phyloP scores from a whole-genome alignment of 768 basidiomycete species.

The Pisolithus orientalis region DNA sequence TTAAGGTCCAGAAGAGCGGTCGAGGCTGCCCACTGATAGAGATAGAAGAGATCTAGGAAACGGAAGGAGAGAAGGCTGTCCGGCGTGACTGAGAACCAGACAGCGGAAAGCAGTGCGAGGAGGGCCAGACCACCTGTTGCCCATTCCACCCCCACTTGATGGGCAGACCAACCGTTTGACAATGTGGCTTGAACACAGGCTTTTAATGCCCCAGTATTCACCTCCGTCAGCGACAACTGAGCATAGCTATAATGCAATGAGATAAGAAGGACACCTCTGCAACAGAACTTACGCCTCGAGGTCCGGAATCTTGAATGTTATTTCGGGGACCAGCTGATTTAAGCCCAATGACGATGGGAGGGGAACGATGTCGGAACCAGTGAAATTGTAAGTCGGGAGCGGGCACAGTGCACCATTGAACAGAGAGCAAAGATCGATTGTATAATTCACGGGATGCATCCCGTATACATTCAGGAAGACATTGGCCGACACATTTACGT shows the following conservation, averaged over 20 bases:
- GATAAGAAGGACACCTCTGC: neutral
- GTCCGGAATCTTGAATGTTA: slow-evolving; percentile 86
- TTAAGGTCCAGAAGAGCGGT: slow-evolving; percentile 79
- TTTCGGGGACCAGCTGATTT: slow-evolving; percentile 54
- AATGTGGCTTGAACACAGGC: slow-evolving; percentile 91
- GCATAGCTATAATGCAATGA: slow-evolving; percentile 40
- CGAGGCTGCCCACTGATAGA: slow-evolving; percentile 81
- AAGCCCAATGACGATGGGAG: slow-evolving; percentile 58
- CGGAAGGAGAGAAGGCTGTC: slow-evolving; percentile 64
- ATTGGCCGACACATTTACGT: slow-evolving; percentile 78
- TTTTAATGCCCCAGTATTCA: slow-evolving; percentile 63
- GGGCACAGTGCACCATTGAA: slow-evolving; percentile 80
- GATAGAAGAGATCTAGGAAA: slow-evolving; percentile 72
- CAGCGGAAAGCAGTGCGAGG: slow-evolving; percentile 47
- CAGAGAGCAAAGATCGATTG: slow-evolving; percentile 79
- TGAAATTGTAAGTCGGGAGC: slow-evolving; percentile 78
- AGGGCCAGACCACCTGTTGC: slow-evolving; percentile 61
- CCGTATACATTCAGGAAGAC: slow-evolving; percentile 87
- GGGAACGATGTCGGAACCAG: slow-evolving; percentile 66
- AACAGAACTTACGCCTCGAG: slow-evolving; percentile 55
- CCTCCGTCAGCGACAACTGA: slow-evolving; percentile 66
- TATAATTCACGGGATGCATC: slow-evolving; percentile 71
- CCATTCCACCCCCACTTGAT: slow-evolving; percentile 74
- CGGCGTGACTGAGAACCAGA: slow-evolving; percentile 51
- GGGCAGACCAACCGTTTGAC: slow-evolving; percentile 84